Evolutionary conservation across 805 yeast species (phyloP).

Genomic region (Saccharomyces jurei): DNA sequence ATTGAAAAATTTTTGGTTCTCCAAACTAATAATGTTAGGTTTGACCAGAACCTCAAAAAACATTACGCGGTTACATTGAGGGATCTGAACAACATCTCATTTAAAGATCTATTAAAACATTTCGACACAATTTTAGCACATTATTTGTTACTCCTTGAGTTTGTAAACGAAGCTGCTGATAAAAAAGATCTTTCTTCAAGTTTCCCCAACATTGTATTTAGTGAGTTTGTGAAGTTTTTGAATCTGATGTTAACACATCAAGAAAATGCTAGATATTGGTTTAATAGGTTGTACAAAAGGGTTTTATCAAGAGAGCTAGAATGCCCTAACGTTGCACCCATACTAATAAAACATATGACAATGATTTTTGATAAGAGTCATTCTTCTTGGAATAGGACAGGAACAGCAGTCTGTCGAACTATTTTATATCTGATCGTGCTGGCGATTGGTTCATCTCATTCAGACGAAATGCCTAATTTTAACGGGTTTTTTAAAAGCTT

Average conservation of each 20-base stretch:
- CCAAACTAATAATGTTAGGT: slow-evolving; percentile 23
- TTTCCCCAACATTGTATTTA: slow-evolving; percentile 38
- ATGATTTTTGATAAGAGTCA: slow-evolving; percentile 43
- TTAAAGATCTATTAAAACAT: slow-evolving; percentile 45
- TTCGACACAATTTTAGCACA: slow-evolving; percentile 49
- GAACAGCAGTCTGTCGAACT: slow-evolving; percentile 50
- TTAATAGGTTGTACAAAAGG: slow-evolving; percentile 41
- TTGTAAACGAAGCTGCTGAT: slow-evolving; percentile 14
- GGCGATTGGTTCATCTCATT: slow-evolving; percentile 22
- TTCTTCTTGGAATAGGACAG: slow-evolving; percentile 43
- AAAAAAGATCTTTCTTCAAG: slow-evolving; percentile 11
- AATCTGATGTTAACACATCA: slow-evolving; percentile 60
- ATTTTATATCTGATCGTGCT: slow-evolving; percentile 43
- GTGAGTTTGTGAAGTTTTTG: slow-evolving; percentile 50
- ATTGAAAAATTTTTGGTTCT: slow-evolving; percentile 49
- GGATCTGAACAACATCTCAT: slow-evolving; percentile 46
- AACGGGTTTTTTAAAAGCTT: slow-evolving; percentile 29
- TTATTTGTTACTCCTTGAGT: slow-evolving; percentile 32
- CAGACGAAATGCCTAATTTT: slow-evolving; percentile 8
- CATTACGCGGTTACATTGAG: slow-evolving; percentile 42
- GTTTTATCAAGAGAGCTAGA: slow-evolving; percentile 6
- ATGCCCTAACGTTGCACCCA: slow-evolving; percentile 42
- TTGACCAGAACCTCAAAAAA: slow-evolving; percentile 29
- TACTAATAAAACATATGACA: slow-evolving; percentile 40
- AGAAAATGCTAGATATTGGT: slow-evolving; percentile 51